These are phyloP conservation scores for Mycena olivaceomarginata DNA, from an alignment of 768 basidiomycete species.

Conservation along the genomic window DNA sequence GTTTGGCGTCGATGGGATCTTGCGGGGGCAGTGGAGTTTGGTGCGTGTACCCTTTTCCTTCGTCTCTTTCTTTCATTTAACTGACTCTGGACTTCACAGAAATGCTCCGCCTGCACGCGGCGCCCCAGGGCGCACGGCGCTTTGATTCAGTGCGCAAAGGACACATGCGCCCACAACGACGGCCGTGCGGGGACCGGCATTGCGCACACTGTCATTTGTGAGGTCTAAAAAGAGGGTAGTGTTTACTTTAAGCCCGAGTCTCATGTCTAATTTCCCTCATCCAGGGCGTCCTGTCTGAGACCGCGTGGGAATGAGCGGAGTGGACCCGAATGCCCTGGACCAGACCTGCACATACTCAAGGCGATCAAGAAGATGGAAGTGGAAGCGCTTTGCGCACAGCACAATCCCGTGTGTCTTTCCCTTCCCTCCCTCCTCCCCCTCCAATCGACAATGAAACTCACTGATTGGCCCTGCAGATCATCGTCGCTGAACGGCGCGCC, in stretches of 20 bases:
- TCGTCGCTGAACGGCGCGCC: conserved; percentile 84
- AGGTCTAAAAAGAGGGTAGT: conserved; percentile 81
- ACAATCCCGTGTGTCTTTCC: conserved; percentile 91
- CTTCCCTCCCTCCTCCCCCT: conserved; percentile 49
- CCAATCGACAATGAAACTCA: too few species aligned
- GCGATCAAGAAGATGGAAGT: conserved; percentile 84
- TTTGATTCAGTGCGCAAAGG: conserved; percentile 94
- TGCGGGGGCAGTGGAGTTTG: conserved; percentile 94
- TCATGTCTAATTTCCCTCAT: neutral
- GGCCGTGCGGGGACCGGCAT: conserved; percentile 67
- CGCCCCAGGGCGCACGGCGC: conserved; percentile 83
- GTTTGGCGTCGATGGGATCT: conserved; percentile 91
- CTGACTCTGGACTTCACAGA: conserved; percentile 68
- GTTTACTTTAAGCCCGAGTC: too few species aligned
- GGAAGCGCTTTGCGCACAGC: conserved; percentile 88
- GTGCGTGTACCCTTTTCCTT: conserved; percentile 78
- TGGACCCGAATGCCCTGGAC: conserved; percentile 26
- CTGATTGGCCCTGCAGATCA: too few species aligned
- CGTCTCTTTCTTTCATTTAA: conserved; percentile 12
- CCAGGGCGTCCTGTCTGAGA: conserved; percentile 75
- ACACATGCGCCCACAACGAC: conserved; percentile 87
- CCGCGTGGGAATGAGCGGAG: conserved; percentile 48
- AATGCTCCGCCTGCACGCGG: conserved; percentile 92
- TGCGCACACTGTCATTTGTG: conserved; percentile 75
- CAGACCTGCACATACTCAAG: conserved; percentile 69